Conservation (phyloP, 2,329 filamentous ascomycete genomes). For the Verticillium zaregamsianum region DNA sequence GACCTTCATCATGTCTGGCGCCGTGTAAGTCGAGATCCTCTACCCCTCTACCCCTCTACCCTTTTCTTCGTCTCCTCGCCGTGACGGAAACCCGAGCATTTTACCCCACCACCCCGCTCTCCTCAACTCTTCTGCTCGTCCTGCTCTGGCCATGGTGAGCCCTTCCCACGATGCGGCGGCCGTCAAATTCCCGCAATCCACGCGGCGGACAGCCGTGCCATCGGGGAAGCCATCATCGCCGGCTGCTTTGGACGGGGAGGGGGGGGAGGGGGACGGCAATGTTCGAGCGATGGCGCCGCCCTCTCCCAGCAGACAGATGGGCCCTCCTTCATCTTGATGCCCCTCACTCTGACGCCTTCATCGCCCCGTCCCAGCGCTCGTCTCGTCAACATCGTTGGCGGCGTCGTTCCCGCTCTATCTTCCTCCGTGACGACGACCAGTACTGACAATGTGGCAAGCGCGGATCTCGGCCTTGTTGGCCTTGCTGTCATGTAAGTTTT, state of each 20-base stretch:
- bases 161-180: slow-evolving; percentile 15
- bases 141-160: slow-evolving; percentile 6
- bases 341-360: slow-evolving; percentile 22
- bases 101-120: slow-evolving; percentile 39
- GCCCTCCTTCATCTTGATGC: slow-evolving; percentile 6
- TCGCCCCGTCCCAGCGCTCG: slow-evolving; percentile 53
- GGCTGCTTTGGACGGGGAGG: neutral
- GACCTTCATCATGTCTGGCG: slow-evolving; percentile 54
- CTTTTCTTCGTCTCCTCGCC: neutral
- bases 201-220: neutral
- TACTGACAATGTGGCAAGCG: slow-evolving; percentile 61
- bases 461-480: slow-evolving; percentile 90
- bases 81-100: slow-evolving; percentile 3
- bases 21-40: slow-evolving; percentile 55
- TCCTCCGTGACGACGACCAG: slow-evolving; percentile 24
- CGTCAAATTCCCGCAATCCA: slow-evolving; percentile 25
- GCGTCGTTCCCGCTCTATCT: slow-evolving; percentile 20
- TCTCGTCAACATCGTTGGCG: slow-evolving; percentile 56
- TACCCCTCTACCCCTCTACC: slow-evolving; percentile 18
- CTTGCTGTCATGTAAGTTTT: slow-evolving; percentile 76
- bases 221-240: neutral
- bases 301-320: neutral
- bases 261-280: too few species aligned
- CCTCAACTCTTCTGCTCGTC: slow-evolving; percentile 16
- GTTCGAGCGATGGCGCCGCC: neutral